Percentiles rank a stretch among this genome's conserved stretches.
These are phyloP conservation scores for Blastocystis sp. DNA, from an alignment of 352 stramenopile species.

Conservation along the genomic window DNA sequence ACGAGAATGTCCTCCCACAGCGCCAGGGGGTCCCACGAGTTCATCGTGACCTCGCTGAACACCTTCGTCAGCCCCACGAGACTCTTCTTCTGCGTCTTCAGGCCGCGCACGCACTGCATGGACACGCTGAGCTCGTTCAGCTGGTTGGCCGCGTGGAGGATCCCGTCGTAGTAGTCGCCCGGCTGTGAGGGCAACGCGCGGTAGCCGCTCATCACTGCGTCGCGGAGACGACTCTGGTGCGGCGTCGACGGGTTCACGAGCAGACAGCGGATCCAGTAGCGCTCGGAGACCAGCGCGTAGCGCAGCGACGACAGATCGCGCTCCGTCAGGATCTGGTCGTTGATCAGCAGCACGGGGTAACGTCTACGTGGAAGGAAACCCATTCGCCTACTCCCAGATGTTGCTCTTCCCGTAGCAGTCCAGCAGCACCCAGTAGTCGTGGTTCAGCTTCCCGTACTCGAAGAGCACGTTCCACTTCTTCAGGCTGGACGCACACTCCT, in stretches of 20 bases:
- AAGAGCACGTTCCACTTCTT: background rate
- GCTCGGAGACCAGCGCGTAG: background rate
- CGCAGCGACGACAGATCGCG: background rate
- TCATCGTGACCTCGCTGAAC: background rate
- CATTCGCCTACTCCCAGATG: background rate
- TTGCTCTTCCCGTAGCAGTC: conserved; percentile 12
- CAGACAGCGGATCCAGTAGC: background rate
- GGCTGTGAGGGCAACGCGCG: background rate
- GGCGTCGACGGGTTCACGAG: background rate
- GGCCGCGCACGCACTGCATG: background rate
- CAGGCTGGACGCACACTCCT: conserved; percentile 25
- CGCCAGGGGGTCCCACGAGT: conserved; percentile 6
- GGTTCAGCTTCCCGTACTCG: conserved; percentile 37
- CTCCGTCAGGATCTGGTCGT: background rate
- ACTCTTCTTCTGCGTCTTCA: background rate
- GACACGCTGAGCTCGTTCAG: background rate
- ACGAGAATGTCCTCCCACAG: conserved; percentile 33
- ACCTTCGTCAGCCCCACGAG: too few relatives aligned
- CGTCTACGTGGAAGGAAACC: background rate
- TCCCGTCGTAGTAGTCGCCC: background rate
- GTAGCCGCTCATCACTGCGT: background rate
- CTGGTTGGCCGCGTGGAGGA: background rate
- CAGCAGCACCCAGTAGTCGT: background rate
- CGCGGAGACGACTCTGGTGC: background rate
- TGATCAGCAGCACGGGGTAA: background rate